Conservation (phyloP, 1,284 basidiomycete species). For the Malassezia equina region DNA sequence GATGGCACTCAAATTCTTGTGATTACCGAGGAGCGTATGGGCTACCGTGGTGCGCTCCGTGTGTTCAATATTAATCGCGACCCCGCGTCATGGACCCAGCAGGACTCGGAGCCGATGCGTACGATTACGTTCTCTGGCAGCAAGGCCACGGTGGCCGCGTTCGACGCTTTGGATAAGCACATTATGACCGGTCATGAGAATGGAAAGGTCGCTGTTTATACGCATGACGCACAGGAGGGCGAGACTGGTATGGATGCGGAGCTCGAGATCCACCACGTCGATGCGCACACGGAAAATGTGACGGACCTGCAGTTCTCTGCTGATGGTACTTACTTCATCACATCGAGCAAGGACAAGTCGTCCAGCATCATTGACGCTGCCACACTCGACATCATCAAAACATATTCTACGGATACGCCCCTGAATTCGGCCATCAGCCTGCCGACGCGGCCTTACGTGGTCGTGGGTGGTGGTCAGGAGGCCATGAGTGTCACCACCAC, state of each 20-base stretch:
- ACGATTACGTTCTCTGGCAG: conserved; percentile 46
- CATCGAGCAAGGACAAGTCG: conserved; percentile 90
- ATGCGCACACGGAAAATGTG: conserved; percentile 33
- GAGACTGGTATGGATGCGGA: conserved; percentile 60
- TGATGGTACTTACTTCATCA: conserved; percentile 89
- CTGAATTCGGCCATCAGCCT: conserved; percentile 86
- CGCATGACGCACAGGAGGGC: conserved; percentile 44
- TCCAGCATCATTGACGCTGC: conserved; percentile 85
- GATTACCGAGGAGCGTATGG: conserved; percentile 95
- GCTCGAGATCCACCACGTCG: conserved; percentile 64
- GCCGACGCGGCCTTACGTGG: conserved; percentile 65
- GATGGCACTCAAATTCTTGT: conserved; percentile 61
- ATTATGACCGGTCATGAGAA: conserved; percentile 93
- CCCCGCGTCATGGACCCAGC: conserved; percentile 35
- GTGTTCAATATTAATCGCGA: conserved; percentile 64
- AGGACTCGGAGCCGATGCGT: conserved; percentile 34
- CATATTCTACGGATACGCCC: conserved; percentile 83
- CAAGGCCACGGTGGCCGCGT: conserved; percentile 89
- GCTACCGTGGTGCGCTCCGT: conserved; percentile 58
- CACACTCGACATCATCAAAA: conserved; percentile 81
- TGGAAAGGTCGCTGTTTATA: conserved; percentile 61
- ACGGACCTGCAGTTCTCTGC: conserved; percentile 86
- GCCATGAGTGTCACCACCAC: conserved; percentile 97
- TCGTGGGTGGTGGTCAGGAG: conserved; percentile 86
- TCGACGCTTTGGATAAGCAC: conserved; percentile 66